Evolutionary conservation across 2,329 filamentous ascomycete species (phyloP), one percentile per base, ranked within the genome.

Genomic region (Knufia petricola): DNA sequence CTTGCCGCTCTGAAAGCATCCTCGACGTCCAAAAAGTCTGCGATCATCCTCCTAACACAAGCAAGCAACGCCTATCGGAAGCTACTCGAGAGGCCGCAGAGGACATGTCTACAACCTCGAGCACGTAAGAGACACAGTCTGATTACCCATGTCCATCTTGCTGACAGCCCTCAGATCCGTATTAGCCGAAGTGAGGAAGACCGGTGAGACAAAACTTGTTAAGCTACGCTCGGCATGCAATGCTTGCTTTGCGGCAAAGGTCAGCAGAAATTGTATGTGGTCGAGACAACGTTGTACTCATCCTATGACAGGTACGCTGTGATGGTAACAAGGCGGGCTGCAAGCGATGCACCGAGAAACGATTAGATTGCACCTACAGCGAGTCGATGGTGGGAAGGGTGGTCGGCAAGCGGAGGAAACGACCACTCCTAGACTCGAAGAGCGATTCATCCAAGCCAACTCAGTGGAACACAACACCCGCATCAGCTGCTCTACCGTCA

Each of bases 401-500:
- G 13, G 56, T 59, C 17, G 56, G 56, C 7, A 59, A 59, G 49
- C 55, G 56, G 40, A 52, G 56, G 43, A 59, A 59, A 41, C 55
- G 55, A 37, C 56, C 55, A 3, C 17, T 57, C 15, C 50, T 50
- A 26, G 51, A 59, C 31, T 51, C 53, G n/a, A 39, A 13, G 17
- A 38, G 12, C 9, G 31, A 19, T 17, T 20, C 28, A 15, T 15
- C 13, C 17, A 26, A n/a, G 15, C 13, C 44, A 6, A 47, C 34
- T n/a, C 44, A 28, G 20, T 47, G 44, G 44, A 39, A 28, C 23
- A 10, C 39, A 13, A 47, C 32, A 15, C 17, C 30, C 20, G 42
- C 52, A 17, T 53, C 53, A 28, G 13, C 19, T n/a, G 54, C 55
- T 17, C 51, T 57, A 13, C 53, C 55, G 2, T 58, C 56, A 15